These are phyloP conservation scores for Lojkania enalia DNA, from an alignment of 2,329 filamentous ascomycete species.

Conservation along the genomic window DNA sequence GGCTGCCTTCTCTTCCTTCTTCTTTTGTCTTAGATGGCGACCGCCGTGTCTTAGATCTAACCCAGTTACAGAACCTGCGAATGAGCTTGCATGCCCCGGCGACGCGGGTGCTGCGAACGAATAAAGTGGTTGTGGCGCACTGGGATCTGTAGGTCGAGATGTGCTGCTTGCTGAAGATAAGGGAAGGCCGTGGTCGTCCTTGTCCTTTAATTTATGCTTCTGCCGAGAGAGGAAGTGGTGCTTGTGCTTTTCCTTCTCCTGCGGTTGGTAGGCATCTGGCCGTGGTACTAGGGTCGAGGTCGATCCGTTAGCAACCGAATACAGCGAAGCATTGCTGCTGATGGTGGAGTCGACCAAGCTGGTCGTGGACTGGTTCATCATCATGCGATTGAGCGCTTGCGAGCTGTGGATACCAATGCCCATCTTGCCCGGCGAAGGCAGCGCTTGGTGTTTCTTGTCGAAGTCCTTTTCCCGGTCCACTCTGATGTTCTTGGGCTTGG, in stretches of 20 bases:
- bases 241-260: conserved; percentile 70
- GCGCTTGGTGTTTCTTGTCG: conserved; percentile 62
- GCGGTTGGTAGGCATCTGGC: conserved; percentile 39
- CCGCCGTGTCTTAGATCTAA: conserved; percentile 78
- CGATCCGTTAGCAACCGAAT: conserved; percentile 75
- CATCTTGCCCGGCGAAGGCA: conserved; percentile 68
- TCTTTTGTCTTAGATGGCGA: conserved; percentile 75
- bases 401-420: conserved; percentile 68
- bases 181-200: conserved; percentile 70
- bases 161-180: conserved; percentile 77
- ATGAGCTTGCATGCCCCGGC: conserved; percentile 67
- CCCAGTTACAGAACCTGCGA: conserved; percentile 81
- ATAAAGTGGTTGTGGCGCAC: conserved; percentile 74
- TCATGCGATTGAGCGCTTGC: conserved; percentile 63
- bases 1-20: conserved; percentile 56
- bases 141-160: conserved; percentile 74
- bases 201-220: conserved; percentile 74
- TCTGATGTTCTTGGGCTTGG: conserved; percentile 73
- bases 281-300: conserved; percentile 73
- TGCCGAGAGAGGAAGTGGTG: conserved; percentile 79
- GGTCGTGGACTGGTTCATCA: conserved; percentile 69
- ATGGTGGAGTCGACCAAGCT: conserved; percentile 65
- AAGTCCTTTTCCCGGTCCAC: conserved; percentile 67
- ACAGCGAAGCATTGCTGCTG: conserved; percentile 64
- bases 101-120: conserved; percentile 76